Evolutionary conservation across 176 grass and related monocot genomes (phyloP).

Genomic region (Echinochloa phyllopogon): DNA sequence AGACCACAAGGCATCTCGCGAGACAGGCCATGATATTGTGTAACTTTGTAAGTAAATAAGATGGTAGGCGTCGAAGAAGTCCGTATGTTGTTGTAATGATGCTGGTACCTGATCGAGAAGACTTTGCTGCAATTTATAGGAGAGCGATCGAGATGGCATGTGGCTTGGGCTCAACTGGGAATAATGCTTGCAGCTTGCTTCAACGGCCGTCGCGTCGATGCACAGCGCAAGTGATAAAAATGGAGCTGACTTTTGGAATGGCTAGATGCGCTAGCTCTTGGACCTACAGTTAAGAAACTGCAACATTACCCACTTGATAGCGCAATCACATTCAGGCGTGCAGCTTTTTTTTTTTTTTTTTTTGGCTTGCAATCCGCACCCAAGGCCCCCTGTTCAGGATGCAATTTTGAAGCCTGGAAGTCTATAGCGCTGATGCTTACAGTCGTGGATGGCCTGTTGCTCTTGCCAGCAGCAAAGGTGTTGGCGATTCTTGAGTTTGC

Average conservation of each 20-base stretch:
- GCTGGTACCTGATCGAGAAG: not conserved
- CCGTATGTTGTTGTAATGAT: not conserved
- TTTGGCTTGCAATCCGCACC: no score
- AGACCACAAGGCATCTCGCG: conserved; percentile 12
- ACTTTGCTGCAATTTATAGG: conserved; percentile 18
- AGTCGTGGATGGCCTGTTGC: not conserved
- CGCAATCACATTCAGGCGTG: no score
- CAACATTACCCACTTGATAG: no score
- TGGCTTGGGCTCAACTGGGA: not conserved
- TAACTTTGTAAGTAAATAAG: no score
- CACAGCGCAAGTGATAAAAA: no score
- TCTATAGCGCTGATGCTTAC: not conserved
- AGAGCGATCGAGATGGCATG: conserved; percentile 24
- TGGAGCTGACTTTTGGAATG: no score
- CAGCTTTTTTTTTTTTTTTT: no score
- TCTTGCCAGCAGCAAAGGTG: conserved; percentile 35
- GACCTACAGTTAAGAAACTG: no score
- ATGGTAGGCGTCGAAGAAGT: no score
- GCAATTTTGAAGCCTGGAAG: not conserved
- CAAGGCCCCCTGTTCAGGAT: not conserved
- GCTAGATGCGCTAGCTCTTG: no score
- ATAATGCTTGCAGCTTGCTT: no score
- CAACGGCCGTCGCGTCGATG: no score
- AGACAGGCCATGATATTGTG: not conserved
- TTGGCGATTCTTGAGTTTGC: conserved; percentile 18